A percentile compares a stretch with the other conserved stretches of the same genome.
These are phyloP conservation scores for Neofusicoccum laricinum DNA, from an alignment of 2,329 filamentous ascomycete genomes.

Conservation along the genomic window DNA sequence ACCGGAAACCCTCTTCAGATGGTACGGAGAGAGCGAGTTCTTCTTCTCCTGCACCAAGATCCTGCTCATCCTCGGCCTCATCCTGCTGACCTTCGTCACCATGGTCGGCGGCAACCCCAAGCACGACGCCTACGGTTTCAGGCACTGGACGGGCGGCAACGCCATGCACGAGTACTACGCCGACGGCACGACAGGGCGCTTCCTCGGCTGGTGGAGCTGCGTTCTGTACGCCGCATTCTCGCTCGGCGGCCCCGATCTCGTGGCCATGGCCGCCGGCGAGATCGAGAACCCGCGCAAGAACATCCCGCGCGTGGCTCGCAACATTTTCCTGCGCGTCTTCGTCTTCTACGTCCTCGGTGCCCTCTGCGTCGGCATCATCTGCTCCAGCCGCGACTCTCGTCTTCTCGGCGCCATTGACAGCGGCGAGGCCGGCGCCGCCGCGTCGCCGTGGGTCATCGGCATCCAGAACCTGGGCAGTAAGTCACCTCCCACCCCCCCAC, in stretches of 20 bases:
- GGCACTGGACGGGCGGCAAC: slow-evolving; percentile 42
- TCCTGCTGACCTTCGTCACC: slow-evolving; percentile 47
- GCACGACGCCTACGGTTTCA: slow-evolving; percentile 43
- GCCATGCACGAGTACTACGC: slow-evolving; percentile 61
- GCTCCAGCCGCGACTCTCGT: slow-evolving; percentile 48
- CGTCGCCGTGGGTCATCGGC: slow-evolving; percentile 63
- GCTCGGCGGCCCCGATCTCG: slow-evolving; percentile 49
- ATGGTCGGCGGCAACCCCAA: slow-evolving; percentile 46
- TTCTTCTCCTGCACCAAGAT: slow-evolving; percentile 48
- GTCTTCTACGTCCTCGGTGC: slow-evolving; percentile 46
- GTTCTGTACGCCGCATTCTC: slow-evolving; percentile 51
- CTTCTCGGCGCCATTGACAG: slow-evolving; percentile 39
- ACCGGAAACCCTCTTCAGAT: slow-evolving; percentile 61
- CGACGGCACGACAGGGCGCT: slow-evolving; percentile 53
- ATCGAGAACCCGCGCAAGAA: slow-evolving; percentile 41
- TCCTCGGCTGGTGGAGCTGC: slow-evolving; percentile 56
- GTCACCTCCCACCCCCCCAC: background rate
- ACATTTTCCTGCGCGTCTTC: slow-evolving; percentile 75
- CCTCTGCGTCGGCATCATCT: slow-evolving; percentile 56
- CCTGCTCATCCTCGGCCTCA: slow-evolving; percentile 45
- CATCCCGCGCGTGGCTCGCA: slow-evolving; percentile 72
- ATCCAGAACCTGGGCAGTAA: slow-evolving; percentile 51
- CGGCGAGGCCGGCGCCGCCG: slow-evolving; percentile 32
- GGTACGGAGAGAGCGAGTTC: slow-evolving; percentile 46
- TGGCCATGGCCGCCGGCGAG: slow-evolving; percentile 49